Evolutionary conservation across 192 early-diverging fungal genomes (phyloP).

Genomic region (Spizellomyces punctatus): DNA sequence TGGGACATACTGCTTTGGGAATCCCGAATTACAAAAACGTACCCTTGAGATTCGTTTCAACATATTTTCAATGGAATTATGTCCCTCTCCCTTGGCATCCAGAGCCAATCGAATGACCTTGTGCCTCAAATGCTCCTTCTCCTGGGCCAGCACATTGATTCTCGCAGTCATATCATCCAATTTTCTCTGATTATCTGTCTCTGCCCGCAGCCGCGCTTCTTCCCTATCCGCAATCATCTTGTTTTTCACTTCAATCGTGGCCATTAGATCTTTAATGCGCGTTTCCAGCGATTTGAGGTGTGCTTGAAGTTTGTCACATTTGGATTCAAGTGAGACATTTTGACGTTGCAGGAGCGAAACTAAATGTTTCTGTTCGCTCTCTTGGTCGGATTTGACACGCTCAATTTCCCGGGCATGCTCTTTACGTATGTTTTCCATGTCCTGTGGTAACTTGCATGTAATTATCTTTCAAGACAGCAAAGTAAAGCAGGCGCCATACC

Average conservation of each 20-base stretch:
- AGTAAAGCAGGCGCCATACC: slow-evolving; percentile 22
- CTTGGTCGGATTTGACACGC: slow-evolving; percentile 62
- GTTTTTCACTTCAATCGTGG: slow-evolving; percentile 55
- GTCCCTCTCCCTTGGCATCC: slow-evolving; percentile 62
- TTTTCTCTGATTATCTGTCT: slow-evolving; percentile 52
- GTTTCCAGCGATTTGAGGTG: slow-evolving; percentile 61
- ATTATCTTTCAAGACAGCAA: neutral
- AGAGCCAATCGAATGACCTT: slow-evolving; percentile 64
- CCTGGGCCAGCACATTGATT: slow-evolving; percentile 48
- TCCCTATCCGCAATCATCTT: slow-evolving; percentile 54
- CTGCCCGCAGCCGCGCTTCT: slow-evolving; percentile 39
- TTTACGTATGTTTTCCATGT: slow-evolving; percentile 61
- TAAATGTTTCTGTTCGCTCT: slow-evolving; percentile 58
- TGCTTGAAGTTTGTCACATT: slow-evolving; percentile 61
- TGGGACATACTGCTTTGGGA: neutral
- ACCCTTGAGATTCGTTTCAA: slow-evolving; percentile 58
- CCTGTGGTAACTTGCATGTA: slow-evolving; percentile 37
- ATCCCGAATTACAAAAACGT: neutral
- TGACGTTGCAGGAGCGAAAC: slow-evolving; percentile 61
- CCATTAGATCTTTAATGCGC: slow-evolving; percentile 54
- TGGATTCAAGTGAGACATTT: slow-evolving; percentile 58
- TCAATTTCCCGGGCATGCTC: slow-evolving; percentile 63
- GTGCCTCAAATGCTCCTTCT: slow-evolving; percentile 65
- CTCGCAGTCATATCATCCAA: slow-evolving; percentile 42
- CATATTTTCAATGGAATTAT: slow-evolving; percentile 66